Base-by-base conservation (phyloP, 345 rosid genomes). In the Pistacia atlantica region DNA sequence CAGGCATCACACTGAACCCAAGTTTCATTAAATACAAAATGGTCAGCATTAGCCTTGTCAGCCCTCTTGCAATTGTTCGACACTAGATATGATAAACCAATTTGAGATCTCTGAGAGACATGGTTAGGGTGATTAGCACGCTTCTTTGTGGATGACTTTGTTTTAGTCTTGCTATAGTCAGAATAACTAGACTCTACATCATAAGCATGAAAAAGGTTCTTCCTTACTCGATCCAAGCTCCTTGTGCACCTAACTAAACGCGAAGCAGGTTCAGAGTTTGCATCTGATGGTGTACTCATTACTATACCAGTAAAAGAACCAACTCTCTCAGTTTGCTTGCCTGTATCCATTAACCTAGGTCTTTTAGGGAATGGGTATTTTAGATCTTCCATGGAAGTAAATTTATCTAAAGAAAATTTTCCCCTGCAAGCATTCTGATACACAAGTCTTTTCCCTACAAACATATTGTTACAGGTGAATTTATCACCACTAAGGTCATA, bases 1-100 rank as follows among this genome's bases (percentile, higher is more conserved):
- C 99, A 95, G 61, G 93, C 86, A 86, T 95, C 96, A 67, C 99
- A 95, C 84, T 95, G 99, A 74, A 93, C 88, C 99, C 99, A 95
- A 59, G 85, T 85, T 58, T 92, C 96, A 48, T 86, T 87, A 74
- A 56, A 75, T 60, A 73, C 75, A 63, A 69, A 69, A 80, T 49
- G 54, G 67, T 85, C 85, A 46, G 79, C 59, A 78, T 79, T 78
- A 63, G 61, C 81, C 75, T 79, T 83, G 61, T 73, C 76, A 54
- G 63, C 51, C 75, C 78, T 82, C 84, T 77, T 78, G 72, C 74
- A 48, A 78, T 82, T 75, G n/a, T 70, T 77, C 71, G 77, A 75
- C 74, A 45, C 70, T 56, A 69, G 71, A 72, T 60, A 18, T 33
- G 83, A 73, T 52, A 58, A 77, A 59, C 80, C 78, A 71, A 49